Base-by-base conservation (phyloP, 2,329 filamentous ascomycete genomes). In the Xylariales sp. region DNA sequence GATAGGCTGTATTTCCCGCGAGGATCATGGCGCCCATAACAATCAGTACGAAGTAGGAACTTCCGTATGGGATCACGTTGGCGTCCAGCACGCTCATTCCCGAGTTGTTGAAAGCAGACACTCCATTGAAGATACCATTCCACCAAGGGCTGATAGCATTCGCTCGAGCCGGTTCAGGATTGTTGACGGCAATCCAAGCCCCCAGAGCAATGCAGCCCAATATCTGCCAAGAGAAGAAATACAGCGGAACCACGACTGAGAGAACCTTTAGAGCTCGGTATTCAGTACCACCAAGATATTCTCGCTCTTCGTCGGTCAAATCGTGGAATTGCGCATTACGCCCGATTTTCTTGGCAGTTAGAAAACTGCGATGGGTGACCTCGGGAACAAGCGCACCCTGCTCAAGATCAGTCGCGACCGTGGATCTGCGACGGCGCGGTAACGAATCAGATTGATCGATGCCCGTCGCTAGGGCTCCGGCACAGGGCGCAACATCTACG, bases 41-140 rank as follows among this genome's bases (percentile, higher is more conserved):
- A 12, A 45, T 42, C 16, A 58, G 44, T 4, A 58, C 46, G 29
- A 60, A 59, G 18, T 53, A 58, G n/a, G 54, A 57, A n/a, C 50
- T 60, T 38, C 69, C 67, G 41, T 71, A 75, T 0, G 67, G 51
- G 5, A 56, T 25, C 50, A 79, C 74, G 34, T 76, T 76, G 6
- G 67, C 67, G 49, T 77, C 72, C 15, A 78, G 55, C 35, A 77
- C 57, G 28, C 64, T 70, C 70, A 78, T 75, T n/a, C 74, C 74
- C 7, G 65, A 70, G 42, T 77, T 78, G 55, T 75, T 77, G 53
- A 76, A 78, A 0, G 73, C 72, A 18, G 69, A 73, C 6, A 74
- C 62, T 5, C 69, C 69, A 45, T 76, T 73, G 59, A 78, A 78
- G 21, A 67, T 63, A 20, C 73, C 73, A 5, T 72, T 59, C 73